Evolutionary conservation across 805 yeast species (phyloP).

Genomic region (Teunomyces panamensis): DNA sequence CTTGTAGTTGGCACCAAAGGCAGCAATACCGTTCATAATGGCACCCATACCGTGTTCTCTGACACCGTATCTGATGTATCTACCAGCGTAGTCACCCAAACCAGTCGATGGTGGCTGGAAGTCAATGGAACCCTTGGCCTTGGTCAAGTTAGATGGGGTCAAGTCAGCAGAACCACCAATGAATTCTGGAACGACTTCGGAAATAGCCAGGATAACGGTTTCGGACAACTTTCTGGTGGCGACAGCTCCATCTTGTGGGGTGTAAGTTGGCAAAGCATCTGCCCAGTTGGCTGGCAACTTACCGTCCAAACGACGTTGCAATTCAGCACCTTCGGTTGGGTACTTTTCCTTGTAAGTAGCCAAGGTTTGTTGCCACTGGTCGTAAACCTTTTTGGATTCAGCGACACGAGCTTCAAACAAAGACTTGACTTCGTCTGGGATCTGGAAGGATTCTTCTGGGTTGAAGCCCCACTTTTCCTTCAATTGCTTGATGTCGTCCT

Average conservation of each 20-base stretch:
- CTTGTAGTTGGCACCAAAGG: slow-evolving; percentile 81
- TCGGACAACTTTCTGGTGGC: slow-evolving; percentile 96
- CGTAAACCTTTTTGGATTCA: slow-evolving; percentile 66
- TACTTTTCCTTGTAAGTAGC: slow-evolving; percentile 60
- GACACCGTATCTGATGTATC: slow-evolving; percentile 96
- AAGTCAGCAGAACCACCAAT: slow-evolving; percentile 98
- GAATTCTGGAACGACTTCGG: slow-evolving; percentile 74
- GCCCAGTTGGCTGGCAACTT: slow-evolving; percentile 85
- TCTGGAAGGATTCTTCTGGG: slow-evolving; percentile 75
- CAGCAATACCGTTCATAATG: slow-evolving; percentile 94
- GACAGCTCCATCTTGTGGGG: slow-evolving; percentile 72
- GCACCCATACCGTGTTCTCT: slow-evolving; percentile 99
- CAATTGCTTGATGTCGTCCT: slow-evolving; percentile 86
- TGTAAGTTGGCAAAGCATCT: slow-evolving; percentile 71
- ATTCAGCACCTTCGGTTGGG: slow-evolving; percentile 77
- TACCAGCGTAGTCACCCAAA: slow-evolving; percentile 84
- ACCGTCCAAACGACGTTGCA: slow-evolving; percentile 72
- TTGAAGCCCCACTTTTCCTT: slow-evolving; percentile 83
- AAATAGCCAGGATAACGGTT: slow-evolving; percentile 62
- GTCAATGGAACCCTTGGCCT: slow-evolving; percentile 78
- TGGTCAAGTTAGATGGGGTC: slow-evolving; percentile 94
- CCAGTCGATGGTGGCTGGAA: slow-evolving; percentile 86
- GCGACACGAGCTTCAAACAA: slow-evolving; percentile 56
- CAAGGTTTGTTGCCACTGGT: slow-evolving; percentile 70
- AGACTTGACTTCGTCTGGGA: slow-evolving; percentile 80